These are phyloP conservation scores for Leccinum subtestaceum DNA, from an alignment of 768 basidiomycete species.

Conservation along the genomic window DNA sequence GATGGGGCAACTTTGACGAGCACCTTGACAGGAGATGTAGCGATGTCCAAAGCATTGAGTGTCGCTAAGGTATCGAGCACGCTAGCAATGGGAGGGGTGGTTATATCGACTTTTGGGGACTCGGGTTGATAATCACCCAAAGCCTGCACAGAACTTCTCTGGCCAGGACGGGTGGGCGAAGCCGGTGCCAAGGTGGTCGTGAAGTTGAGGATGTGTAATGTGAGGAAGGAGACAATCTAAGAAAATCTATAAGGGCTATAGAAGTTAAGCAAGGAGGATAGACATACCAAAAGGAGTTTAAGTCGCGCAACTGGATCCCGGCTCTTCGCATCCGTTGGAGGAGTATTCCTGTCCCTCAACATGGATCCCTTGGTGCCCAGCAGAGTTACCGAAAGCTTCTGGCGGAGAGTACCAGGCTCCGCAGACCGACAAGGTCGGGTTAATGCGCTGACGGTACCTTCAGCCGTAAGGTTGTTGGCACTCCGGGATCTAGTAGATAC, in stretches of 20 bases:
- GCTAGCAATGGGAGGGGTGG: conserved; percentile 54
- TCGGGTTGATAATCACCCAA: conserved; percentile 20
- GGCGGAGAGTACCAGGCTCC: conserved; percentile 17
- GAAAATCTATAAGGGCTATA: conserved; percentile 2
- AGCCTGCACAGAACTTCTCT: conserved; percentile 12
- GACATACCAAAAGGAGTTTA: conserved; percentile 78
- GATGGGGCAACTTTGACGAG: conserved; percentile 64
- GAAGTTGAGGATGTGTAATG: conserved; percentile 88
- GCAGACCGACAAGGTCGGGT: conserved; percentile 22
- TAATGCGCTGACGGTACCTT: conserved; percentile 32
- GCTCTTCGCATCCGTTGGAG: conserved; percentile 43
- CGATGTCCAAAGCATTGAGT: conserved; percentile 16
- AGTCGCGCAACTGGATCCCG: conserved; percentile 85
- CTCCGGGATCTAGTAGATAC: conserved; percentile 42
- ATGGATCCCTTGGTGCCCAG: conserved; percentile 53
- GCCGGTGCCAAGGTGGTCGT: conserved; percentile 82
- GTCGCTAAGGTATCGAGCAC: conserved; percentile 58
- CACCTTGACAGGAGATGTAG: conserved; percentile 36
- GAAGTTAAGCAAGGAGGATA: not conserved
- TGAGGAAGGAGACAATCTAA: conserved; percentile 87
- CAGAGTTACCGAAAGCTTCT: conserved; percentile 30
- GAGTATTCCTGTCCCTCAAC: conserved; percentile 41
- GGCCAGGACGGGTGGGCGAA: conserved; percentile 46
- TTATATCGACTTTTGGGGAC: conserved; percentile 65
- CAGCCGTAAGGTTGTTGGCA: conserved; percentile 24